Evolutionary conservation across 106 monocot species (phyloP).

Genomic region (Apostasia ramifera): DNA sequence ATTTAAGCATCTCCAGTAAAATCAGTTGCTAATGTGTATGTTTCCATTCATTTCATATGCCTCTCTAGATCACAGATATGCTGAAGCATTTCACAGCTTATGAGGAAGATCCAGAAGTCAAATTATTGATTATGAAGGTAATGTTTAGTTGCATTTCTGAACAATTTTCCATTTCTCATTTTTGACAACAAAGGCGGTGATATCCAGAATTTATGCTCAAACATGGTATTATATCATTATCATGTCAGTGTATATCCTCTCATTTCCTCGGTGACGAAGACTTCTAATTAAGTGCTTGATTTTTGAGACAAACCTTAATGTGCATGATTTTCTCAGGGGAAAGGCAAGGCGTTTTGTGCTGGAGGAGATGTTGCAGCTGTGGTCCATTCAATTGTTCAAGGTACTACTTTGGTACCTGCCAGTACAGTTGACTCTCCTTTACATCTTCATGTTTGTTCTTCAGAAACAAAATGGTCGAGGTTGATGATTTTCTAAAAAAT

Average conservation of each 20-base stretch:
- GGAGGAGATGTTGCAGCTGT: slow-evolving; percentile 95
- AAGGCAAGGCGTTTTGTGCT: slow-evolving; percentile 98
- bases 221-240: no score
- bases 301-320: not conserved
- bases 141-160: no score
- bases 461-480: no score
- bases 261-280: no score
- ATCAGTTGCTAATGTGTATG: not conserved
- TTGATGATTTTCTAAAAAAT: no score
- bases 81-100: slow-evolving; percentile 46
- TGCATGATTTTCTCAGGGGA: slow-evolving; percentile 51
- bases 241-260: no score
- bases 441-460: no score
- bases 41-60: slow-evolving; percentile 1
- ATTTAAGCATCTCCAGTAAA: no score
- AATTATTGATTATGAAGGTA: slow-evolving; percentile 90
- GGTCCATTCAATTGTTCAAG: slow-evolving; percentile 35
- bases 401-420: slow-evolving; percentile 19
- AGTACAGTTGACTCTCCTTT: not conserved
- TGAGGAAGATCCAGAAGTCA: slow-evolving; percentile 62
- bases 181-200: no score
- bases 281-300: no score
- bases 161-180: no score
- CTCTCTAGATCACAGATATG: slow-evolving; percentile 53
- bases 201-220: no score